Conservation (phyloP, 805 yeast genomes). For the Metschnikowia rubicola region DNA sequence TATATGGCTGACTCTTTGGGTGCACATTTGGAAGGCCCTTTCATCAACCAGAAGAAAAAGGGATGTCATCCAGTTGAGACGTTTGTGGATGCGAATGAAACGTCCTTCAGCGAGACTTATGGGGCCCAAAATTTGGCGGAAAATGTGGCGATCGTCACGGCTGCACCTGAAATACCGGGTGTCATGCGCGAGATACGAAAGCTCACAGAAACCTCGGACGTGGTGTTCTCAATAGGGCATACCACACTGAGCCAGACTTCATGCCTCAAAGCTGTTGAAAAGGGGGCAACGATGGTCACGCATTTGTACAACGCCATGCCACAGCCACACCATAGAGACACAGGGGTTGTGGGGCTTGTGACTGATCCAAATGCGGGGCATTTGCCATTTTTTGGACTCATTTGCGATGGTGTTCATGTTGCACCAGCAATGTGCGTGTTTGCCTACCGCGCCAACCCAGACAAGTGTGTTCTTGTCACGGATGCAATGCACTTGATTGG, state of each 20-base stretch:
- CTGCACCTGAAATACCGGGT: slow-evolving; percentile 52
- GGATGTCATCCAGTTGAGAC: slow-evolving; percentile 51
- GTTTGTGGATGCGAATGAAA: slow-evolving; percentile 33
- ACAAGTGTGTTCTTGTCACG: slow-evolving; percentile 53
- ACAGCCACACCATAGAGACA: slow-evolving; percentile 55
- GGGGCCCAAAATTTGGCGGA: slow-evolving; percentile 34
- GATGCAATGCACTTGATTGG: slow-evolving; percentile 61
- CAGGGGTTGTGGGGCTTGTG: slow-evolving; percentile 52
- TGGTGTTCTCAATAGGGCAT: slow-evolving; percentile 47
- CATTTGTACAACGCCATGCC: slow-evolving; percentile 65
- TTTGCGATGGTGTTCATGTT: slow-evolving; percentile 58
- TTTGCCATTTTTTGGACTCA: slow-evolving; percentile 50
- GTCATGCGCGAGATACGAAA: slow-evolving; percentile 41
- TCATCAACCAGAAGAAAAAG: slow-evolving; percentile 45
- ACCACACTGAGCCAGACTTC: slow-evolving; percentile 39
- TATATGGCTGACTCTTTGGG: slow-evolving; percentile 47
- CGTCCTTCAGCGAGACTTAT: slow-evolving; percentile 32
- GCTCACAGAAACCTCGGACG: slow-evolving; percentile 26
- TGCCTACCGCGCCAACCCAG: slow-evolving; percentile 50
- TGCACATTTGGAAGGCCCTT: slow-evolving; percentile 61
- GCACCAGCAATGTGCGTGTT: slow-evolving; percentile 50
- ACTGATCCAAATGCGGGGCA: slow-evolving; percentile 24
- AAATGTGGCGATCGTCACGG: slow-evolving; percentile 43
- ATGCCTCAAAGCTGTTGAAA: slow-evolving; percentile 40
- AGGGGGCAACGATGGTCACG: slow-evolving; percentile 60